Percentiles rank a stretch among this genome's conserved stretches.
These are phyloP conservation scores for Solanum hybrid DNA, from an alignment of 305 asterid genomes.

Conservation along the genomic window DNA sequence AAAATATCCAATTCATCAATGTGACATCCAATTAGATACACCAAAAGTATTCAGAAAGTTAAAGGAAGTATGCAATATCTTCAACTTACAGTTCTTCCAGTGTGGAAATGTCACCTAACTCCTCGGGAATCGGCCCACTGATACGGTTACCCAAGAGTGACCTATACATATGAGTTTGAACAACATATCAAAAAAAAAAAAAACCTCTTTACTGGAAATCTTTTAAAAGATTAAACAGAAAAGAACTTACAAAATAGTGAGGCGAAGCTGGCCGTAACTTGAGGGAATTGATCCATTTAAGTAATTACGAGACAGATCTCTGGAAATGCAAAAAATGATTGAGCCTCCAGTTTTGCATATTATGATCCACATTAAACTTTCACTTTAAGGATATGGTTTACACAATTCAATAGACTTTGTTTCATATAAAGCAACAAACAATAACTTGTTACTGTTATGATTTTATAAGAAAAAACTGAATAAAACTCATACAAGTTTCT, in stretches of 20 bases:
- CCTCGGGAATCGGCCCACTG: constrained; percentile 56
- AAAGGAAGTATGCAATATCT: background rate
- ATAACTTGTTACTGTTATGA: background rate
- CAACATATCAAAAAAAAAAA: background rate
- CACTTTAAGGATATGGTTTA: background rate
- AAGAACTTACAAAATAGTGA: constrained; percentile 43
- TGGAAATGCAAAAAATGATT: constrained; percentile 15
- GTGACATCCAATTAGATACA: constrained; percentile 11
- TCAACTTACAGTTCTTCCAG: constrained; percentile 57
- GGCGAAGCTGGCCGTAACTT: constrained; percentile 36
- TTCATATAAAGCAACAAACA: background rate
- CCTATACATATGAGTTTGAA: constrained; percentile 25
- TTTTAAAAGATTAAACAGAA: background rate
- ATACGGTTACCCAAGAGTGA: constrained; percentile 70
- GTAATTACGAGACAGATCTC: constrained; percentile 69
- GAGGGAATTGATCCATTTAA: constrained; percentile 70
- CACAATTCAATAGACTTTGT: background rate
- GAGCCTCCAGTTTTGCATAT: background rate
- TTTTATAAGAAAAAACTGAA: background rate
- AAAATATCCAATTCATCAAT: constrained; percentile 7
- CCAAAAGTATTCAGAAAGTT: background rate
- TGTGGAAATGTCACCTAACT: constrained; percentile 59
- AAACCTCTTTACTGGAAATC: background rate
- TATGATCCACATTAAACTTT: background rate
- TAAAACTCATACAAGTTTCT: background rate